phyloP scores from a whole-genome alignment of 108 stramenopile species.

The Stephanodiscus minutulus region DNA sequence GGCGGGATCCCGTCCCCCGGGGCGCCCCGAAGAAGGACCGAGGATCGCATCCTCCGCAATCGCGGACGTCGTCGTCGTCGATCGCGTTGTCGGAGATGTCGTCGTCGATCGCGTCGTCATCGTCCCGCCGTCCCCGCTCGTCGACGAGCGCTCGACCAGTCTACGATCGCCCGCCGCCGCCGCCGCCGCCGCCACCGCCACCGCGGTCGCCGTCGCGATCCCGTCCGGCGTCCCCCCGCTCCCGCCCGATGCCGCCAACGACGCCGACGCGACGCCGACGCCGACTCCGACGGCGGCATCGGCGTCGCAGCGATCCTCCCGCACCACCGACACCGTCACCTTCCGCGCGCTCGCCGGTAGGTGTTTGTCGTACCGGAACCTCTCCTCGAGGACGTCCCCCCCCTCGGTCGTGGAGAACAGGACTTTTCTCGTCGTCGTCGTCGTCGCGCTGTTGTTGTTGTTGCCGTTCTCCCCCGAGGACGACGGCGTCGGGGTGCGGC shows the following conservation, averaged over 20 bases:
- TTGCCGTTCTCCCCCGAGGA: not conserved
- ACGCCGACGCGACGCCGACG: not conserved
- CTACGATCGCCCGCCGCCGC: too few species aligned
- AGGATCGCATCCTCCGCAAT: not conserved
- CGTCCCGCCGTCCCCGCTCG: too few species aligned
- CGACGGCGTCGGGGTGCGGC: too few species aligned
- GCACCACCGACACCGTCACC: not conserved
- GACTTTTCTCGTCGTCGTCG: constrained; percentile 8
- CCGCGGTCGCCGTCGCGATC: too few species aligned
- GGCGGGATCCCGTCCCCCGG: not conserved
- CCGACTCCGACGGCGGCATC: not conserved
- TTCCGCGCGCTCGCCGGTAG: constrained; percentile 29
- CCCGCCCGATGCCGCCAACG: too few species aligned
- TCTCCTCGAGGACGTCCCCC: constrained; percentile 24
- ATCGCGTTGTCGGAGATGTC: too few species aligned
- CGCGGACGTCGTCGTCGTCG: not conserved
- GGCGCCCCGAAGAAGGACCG: not conserved
- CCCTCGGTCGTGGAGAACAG: constrained; percentile 22
- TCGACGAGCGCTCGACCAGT: too few species aligned
- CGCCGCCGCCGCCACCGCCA: too few species aligned
- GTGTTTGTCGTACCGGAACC: constrained; percentile 24
- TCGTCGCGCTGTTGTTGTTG: not conserved
- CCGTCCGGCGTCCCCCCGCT: too few species aligned
- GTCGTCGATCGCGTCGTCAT: too few species aligned
- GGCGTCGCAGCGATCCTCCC: not conserved